Conservation (phyloP, 805 yeast genomes). For the Dipodascopsis uninucleata region DNA sequence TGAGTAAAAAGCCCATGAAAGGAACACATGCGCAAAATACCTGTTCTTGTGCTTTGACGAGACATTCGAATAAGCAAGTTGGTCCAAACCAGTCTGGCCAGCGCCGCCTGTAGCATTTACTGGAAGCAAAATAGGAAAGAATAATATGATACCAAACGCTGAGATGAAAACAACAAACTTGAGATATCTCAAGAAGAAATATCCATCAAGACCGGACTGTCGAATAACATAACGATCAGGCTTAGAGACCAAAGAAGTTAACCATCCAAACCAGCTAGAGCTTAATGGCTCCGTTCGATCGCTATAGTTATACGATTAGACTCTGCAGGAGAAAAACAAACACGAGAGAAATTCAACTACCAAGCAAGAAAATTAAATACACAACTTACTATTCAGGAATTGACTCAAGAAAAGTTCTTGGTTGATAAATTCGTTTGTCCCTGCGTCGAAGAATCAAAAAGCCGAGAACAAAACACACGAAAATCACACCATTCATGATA, state of each 20-base stretch:
- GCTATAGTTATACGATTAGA: slow-evolving; percentile 12
- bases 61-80: slow-evolving; percentile 74
- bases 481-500: slow-evolving; percentile 62
- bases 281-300: slow-evolving; percentile 67
- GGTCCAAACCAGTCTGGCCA: slow-evolving; percentile 65
- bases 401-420: slow-evolving; percentile 65
- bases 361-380: not conserved
- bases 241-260: slow-evolving; percentile 56
- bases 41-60: slow-evolving; percentile 45
- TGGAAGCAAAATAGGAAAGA: slow-evolving; percentile 73
- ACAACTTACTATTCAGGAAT: slow-evolving; percentile 37
- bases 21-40: slow-evolving; percentile 81
- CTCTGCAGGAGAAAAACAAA: not conserved
- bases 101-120: slow-evolving; percentile 66
- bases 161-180: slow-evolving; percentile 52
- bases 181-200: slow-evolving; percentile 79
- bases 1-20: slow-evolving; percentile 78
- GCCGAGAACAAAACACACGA: slow-evolving; percentile 54
- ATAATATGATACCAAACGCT: slow-evolving; percentile 51
- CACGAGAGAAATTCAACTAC: not conserved
- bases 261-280: slow-evolving; percentile 66
- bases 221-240: slow-evolving; percentile 72
- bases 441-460: slow-evolving; percentile 66
- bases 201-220: slow-evolving; percentile 93
- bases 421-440: slow-evolving; percentile 75